Base-by-base conservation (phyloP, 305 asterid species). In the Euphrasia arctica region DNA sequence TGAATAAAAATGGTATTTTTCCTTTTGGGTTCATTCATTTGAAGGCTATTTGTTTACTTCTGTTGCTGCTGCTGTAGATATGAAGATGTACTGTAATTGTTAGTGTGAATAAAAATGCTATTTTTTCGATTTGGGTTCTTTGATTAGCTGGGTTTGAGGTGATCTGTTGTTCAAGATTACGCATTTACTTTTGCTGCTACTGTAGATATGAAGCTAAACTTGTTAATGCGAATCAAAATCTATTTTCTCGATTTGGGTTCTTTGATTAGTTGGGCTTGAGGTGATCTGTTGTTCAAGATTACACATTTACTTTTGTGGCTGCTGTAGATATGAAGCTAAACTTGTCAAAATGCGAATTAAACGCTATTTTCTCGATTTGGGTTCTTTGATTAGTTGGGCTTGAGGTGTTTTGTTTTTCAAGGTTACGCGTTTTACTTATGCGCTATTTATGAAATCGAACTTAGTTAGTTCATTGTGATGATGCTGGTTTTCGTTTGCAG, bases 401-500 rank as follows among this genome's bases (percentile, higher is more conserved):
- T 45, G 52, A 47, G 52, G 52, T 47, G 52, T 12, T n/a, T 13
- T 11, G 43, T 7, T 39, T 9, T 39, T 39, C 54, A 47, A 47
- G 7, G 14, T 48, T 48, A n/a, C 13, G 15, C 4, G 22, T 3
- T 48, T 48, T 4, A 31, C 43, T 39, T 39, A 9, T 36, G 42
- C 42, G 36, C 36, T 32, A 18, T 18, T 18, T 18, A 39, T 47
- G 18, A 47, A 47, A 39, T 39, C 43, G 11, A 7, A 47, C 52
- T n/a, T 12, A 3, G 52, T 47, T 12, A 47, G 18, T 18, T 47
- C 6, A n/a, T 47, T 15, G 54, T 68, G 74, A 51, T 14, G 39
- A 59, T 18, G 64, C 1, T 18, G 42, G 31, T 64, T 54, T 58
- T 49, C 51, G 41, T 48, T 67, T 80, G 73, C 81, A 92, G 98